phyloP scores from a whole-genome alignment of 2,329 filamentous ascomycete genomes.

The Lachnellula cervina region DNA sequence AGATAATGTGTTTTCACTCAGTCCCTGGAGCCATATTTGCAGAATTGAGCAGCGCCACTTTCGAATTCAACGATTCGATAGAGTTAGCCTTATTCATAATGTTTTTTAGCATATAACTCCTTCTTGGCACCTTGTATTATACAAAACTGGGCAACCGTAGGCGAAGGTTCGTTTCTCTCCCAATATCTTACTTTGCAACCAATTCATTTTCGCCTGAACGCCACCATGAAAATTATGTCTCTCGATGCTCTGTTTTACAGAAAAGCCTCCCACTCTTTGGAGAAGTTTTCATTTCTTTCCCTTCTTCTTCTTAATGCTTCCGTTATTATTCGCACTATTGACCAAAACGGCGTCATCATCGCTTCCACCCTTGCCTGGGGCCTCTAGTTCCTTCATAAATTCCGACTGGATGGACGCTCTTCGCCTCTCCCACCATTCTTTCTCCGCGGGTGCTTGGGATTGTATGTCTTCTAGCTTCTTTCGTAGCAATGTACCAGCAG shows the following conservation, averaged over 20 bases:
- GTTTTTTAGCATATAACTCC: no score
- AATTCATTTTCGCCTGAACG: conserved; percentile 7
- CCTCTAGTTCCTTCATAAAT: conserved; percentile 81
- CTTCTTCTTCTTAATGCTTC: conserved; percentile 56
- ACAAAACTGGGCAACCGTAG: background rate
- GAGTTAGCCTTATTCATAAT: no score
- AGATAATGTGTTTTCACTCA: no score
- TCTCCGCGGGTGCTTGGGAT: conserved; percentile 65
- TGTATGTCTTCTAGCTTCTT: conserved; percentile 72
- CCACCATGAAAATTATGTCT: conserved; percentile 2
- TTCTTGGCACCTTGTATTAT: background rate
- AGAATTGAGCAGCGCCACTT: no score
- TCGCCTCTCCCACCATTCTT: conserved; percentile 89
- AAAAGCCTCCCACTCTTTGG: background rate
- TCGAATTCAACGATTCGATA: no score
- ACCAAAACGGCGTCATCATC: conserved; percentile 77
- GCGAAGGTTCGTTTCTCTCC: background rate
- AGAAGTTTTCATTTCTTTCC: conserved; percentile 50
- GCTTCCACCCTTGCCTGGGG: conserved; percentile 46
- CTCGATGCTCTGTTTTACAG: conserved; percentile 4
- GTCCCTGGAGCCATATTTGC: no score
- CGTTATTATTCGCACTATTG: conserved; percentile 40
- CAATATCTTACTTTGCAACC: conserved; percentile 6
- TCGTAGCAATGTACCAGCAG: conserved; percentile 74
- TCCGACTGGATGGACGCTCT: conserved; percentile 66